These are phyloP conservation scores for Dalbergia cochinchinensis DNA, from an alignment of 306 rosid genomes.

Conservation along the genomic window DNA sequence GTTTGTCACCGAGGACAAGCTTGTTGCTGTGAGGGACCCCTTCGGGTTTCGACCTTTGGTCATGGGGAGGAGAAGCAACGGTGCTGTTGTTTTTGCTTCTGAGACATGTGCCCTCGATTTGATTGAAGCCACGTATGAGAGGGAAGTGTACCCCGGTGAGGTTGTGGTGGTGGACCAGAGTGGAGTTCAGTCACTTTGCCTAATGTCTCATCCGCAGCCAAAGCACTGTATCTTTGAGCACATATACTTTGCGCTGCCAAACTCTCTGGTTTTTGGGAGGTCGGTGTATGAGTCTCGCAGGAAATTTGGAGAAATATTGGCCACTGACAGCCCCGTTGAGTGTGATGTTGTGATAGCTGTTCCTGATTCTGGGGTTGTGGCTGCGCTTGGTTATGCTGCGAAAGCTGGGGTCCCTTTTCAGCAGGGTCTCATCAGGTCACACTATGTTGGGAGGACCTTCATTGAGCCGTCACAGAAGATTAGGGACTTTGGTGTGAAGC, in stretches of 20 bases:
- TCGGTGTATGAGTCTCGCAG: constrained; percentile 77
- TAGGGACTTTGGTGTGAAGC: constrained; percentile 83
- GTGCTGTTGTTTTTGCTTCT: constrained; percentile 82
- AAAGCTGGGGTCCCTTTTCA: constrained; percentile 91
- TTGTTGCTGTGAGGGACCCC: constrained; percentile 85
- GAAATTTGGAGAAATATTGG: constrained; percentile 76
- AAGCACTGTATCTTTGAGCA: constrained; percentile 89
- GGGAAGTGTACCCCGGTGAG: constrained; percentile 85
- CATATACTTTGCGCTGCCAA: constrained; percentile 83
- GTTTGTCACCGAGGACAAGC: constrained; percentile 76
- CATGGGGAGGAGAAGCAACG: constrained; percentile 84
- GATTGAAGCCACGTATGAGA: constrained; percentile 79
- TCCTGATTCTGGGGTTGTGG: constrained; percentile 89
- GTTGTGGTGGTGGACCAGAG: constrained; percentile 70
- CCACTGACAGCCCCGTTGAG: constrained; percentile 77
- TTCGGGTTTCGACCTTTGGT: constrained; percentile 82
- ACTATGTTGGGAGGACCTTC: constrained; percentile 91
- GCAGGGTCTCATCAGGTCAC: constrained; percentile 88
- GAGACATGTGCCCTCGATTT: constrained; percentile 89
- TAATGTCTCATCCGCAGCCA: constrained; percentile 73
- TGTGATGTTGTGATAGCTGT: constrained; percentile 92
- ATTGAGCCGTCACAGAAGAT: constrained; percentile 90
- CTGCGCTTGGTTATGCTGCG: constrained; percentile 90
- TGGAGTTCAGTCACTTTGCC: constrained; percentile 77
- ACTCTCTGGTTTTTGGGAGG: constrained; percentile 72